These are phyloP conservation scores for Akanthomyces muscarius DNA, from an alignment of 2,329 filamentous ascomycete genomes.

Conservation along the genomic window DNA sequence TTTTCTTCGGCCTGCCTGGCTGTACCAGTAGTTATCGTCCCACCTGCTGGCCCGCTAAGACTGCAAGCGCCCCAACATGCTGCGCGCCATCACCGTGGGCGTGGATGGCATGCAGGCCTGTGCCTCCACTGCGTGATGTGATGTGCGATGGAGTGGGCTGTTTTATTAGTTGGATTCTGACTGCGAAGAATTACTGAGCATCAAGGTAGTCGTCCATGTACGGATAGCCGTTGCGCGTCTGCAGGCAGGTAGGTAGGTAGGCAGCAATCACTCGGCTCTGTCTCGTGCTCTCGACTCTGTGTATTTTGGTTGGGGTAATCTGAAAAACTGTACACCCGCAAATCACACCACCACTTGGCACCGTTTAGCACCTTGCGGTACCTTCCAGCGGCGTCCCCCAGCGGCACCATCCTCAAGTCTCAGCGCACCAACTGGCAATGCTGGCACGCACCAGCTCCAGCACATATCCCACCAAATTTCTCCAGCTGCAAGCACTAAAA, in stretches of 20 bases:
- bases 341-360: too few relatives aligned
- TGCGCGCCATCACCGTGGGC: constrained; percentile 11
- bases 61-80: constrained; percentile 10
- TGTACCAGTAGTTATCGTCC: neutral
- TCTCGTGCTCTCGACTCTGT: too few relatives aligned
- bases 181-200: too few relatives aligned
- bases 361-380: neutral
- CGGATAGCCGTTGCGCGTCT: too few relatives aligned
- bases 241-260: too few relatives aligned
- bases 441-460: neutral
- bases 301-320: too few relatives aligned
- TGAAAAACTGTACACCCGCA: too few relatives aligned
- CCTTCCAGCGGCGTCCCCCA: neutral
- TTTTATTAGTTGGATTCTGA: neutral
- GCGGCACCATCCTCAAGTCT: neutral
- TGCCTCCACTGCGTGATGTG: neutral
- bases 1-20: neutral
- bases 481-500: too few relatives aligned
- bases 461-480: neutral
- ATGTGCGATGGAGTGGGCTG: neutral
- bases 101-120: neutral
- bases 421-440: neutral
- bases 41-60: constrained; percentile 1
- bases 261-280: too few relatives aligned
- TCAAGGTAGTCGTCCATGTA: too few relatives aligned